Evolutionary conservation across 805 yeast species (phyloP).

Genomic region (Suhomyces faveliae): DNA sequence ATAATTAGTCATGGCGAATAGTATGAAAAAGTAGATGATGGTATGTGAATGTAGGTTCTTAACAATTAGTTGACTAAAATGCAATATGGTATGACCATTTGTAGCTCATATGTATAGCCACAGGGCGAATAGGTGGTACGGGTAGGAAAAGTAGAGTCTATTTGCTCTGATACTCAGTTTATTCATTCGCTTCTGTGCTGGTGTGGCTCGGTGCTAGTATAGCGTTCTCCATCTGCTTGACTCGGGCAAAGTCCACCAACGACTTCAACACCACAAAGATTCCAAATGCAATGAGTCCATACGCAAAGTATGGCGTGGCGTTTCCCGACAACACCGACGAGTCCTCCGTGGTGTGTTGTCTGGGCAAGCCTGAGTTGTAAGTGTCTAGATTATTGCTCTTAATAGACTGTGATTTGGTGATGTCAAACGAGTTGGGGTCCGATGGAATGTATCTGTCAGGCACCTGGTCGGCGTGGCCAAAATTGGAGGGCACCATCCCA

Average conservation of each 20-base stretch:
- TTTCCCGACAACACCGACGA: slow-evolving; percentile 60
- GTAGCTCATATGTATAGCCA: too few relatives aligned
- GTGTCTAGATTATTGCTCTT: slow-evolving; percentile 27
- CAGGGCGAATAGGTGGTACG: background rate
- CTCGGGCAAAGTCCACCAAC: slow-evolving; percentile 66
- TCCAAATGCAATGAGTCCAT: slow-evolving; percentile 67
- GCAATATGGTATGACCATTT: too few relatives aligned
- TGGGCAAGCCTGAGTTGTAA: slow-evolving; percentile 27
- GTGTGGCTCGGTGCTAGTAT: slow-evolving; percentile 45
- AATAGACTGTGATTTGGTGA: slow-evolving; percentile 26
- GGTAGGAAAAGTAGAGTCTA: background rate
- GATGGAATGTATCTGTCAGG: slow-evolving; percentile 35
- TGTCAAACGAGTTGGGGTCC: slow-evolving; percentile 34
- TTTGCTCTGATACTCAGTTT: too few relatives aligned
- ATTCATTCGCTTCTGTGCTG: slow-evolving; percentile 7
- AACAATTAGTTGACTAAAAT: too few relatives aligned
- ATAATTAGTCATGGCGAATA: too few relatives aligned
- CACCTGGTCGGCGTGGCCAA: slow-evolving; percentile 34
- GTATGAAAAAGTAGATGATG: too few relatives aligned
- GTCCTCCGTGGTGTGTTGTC: slow-evolving; percentile 27
- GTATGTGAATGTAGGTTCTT: too few relatives aligned
- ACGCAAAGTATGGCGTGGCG: slow-evolving; percentile 55
- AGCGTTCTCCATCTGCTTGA: slow-evolving; percentile 70
- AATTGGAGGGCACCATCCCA: slow-evolving; percentile 38
- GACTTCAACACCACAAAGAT: slow-evolving; percentile 63